phyloP scores from a whole-genome alignment of 2,329 filamentous ascomycete genomes.

The Aureobasidium sp. region DNA sequence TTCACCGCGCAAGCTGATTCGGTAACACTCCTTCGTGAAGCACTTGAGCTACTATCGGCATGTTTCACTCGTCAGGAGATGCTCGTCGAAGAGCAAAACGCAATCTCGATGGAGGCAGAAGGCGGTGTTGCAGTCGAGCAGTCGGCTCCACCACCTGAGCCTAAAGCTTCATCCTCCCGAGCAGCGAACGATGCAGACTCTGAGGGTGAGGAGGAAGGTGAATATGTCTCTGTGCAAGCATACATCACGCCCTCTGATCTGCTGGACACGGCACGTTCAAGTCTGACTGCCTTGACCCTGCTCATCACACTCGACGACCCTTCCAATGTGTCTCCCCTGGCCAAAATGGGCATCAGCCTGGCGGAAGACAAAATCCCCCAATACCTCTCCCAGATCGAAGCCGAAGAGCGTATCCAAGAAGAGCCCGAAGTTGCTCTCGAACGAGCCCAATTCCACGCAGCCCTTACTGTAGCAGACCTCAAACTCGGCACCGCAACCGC shows the following conservation, averaged over 20 bases:
- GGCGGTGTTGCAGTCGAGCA: slow-evolving; percentile 20
- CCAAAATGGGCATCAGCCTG: slow-evolving; percentile 53
- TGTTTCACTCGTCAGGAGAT: slow-evolving; percentile 41
- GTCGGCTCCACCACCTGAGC: slow-evolving; percentile 28
- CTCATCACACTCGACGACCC: slow-evolving; percentile 45
- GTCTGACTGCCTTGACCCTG: slow-evolving; percentile 44
- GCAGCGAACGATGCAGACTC: slow-evolving; percentile 23
- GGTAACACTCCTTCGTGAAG: slow-evolving; percentile 51
- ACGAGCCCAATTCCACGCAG: slow-evolving; percentile 50
- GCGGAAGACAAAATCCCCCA: slow-evolving; percentile 47
- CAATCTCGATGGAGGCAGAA: slow-evolving; percentile 20
- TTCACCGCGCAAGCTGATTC: slow-evolving; percentile 41
- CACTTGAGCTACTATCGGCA: slow-evolving; percentile 52
- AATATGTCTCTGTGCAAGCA: slow-evolving; percentile 62
- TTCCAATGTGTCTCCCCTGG: slow-evolving; percentile 42
- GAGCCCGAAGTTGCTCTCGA: slow-evolving; percentile 37
- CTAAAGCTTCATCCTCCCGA: slow-evolving; percentile 15
- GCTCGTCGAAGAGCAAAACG: slow-evolving; percentile 37
- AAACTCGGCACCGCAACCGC: slow-evolving; percentile 44
- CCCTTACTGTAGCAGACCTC: slow-evolving; percentile 52
- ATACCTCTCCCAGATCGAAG: slow-evolving; percentile 39
- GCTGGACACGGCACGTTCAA: slow-evolving; percentile 61
- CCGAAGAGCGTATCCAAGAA: slow-evolving; percentile 19
- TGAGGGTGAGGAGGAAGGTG: slow-evolving; percentile 49
- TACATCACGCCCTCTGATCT: slow-evolving; percentile 58